Percentiles rank a stretch among this genome's conserved stretches.
Conservation (phyloP, 257 asterid genomes). For the Marsdenia floribunda region DNA sequence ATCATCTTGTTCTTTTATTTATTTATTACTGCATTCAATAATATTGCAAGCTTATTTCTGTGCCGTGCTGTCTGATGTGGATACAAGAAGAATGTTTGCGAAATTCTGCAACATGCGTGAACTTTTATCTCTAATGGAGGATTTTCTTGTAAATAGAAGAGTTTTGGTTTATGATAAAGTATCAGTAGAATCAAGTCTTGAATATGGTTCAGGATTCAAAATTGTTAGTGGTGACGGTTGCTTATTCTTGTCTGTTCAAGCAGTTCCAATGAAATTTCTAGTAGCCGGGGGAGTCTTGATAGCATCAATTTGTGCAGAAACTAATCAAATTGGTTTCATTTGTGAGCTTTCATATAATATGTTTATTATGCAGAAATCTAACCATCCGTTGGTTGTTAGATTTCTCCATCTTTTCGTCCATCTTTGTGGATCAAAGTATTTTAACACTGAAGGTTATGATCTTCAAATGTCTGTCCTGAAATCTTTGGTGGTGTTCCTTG, state of each 20-base stretch:
- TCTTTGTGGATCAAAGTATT: conserved; percentile 56
- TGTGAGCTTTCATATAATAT: conserved; percentile 77
- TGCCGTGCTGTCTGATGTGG: conserved; percentile 62
- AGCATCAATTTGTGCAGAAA: conserved; percentile 66
- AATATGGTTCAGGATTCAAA: conserved; percentile 29
- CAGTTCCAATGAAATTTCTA: conserved; percentile 50
- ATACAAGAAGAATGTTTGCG: conserved; percentile 38
- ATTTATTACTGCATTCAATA: not conserved
- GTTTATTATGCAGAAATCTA: conserved; percentile 36
- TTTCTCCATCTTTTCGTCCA: conserved; percentile 74
- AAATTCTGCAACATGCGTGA: conserved; percentile 50
- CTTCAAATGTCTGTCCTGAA: conserved; percentile 58
- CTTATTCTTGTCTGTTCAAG: conserved; percentile 34
- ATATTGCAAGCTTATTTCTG: conserved; percentile 13
- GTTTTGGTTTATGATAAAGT: conserved; percentile 37
- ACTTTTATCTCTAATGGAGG: conserved; percentile 54
- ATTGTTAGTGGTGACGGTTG: conserved; percentile 36
- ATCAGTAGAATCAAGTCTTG: conserved; percentile 29
- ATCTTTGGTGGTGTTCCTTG: conserved; percentile 62
- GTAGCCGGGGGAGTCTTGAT: conserved; percentile 58
- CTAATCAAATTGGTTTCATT: conserved; percentile 60
- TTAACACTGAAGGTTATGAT: conserved; percentile 45
- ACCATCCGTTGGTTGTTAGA: conserved; percentile 37
- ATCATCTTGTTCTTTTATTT: not conserved
- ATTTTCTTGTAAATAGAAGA: conserved; percentile 53